These are phyloP conservation scores for Salix brachista DNA, from an alignment of 345 rosid genomes.

Conservation along the genomic window DNA sequence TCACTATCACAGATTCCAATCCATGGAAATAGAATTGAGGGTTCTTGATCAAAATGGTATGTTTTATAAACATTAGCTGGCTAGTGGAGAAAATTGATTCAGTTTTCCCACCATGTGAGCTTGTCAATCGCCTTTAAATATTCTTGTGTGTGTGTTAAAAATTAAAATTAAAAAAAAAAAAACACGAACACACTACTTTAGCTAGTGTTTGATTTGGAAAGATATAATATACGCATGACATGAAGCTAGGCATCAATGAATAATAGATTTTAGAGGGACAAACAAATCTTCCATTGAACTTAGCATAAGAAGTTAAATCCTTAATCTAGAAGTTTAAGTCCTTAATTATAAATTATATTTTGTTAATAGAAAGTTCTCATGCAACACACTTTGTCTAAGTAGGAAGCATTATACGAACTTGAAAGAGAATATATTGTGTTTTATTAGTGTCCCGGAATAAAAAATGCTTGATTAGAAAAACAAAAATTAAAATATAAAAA, in stretches of 20 bases:
- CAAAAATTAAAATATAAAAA: too few relatives aligned
- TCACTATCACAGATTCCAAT: conserved; percentile 7
- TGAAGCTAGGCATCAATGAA: background rate
- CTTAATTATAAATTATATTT: background rate
- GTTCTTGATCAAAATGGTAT: background rate
- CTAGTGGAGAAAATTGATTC: background rate
- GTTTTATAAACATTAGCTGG: background rate
- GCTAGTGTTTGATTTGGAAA: background rate
- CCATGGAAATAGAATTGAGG: background rate
- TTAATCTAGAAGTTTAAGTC: background rate
- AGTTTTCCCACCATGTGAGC: background rate
- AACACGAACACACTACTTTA: background rate
- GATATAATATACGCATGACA: background rate
- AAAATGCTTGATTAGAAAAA: too few relatives aligned
- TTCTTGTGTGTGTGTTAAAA: background rate
- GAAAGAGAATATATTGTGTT: background rate
- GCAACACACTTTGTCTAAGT: background rate
- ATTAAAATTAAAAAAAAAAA: too few relatives aligned
- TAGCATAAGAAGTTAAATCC: background rate
- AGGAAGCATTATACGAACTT: background rate
- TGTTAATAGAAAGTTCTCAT: background rate
- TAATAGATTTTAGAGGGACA: background rate
- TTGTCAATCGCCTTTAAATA: background rate
- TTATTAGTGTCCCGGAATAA: too few relatives aligned
- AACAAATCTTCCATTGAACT: background rate